Percentiles rank a stretch among this genome's conserved stretches.
phyloP scores from a whole-genome alignment of 1,284 basidiomycete species.

The Malassezia slooffiae region DNA sequence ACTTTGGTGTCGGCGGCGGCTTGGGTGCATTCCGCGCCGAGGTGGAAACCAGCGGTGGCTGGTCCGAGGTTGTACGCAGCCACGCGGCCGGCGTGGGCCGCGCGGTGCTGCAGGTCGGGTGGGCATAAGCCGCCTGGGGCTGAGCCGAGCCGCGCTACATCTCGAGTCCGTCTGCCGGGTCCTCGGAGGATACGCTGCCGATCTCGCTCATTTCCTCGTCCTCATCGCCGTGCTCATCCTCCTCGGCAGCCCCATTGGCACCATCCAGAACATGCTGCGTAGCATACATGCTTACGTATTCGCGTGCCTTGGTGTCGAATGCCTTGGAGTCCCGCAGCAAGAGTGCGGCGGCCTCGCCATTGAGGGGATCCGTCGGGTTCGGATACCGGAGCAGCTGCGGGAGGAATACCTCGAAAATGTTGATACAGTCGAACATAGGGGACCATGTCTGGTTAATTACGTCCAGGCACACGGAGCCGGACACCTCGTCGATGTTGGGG shows the following conservation, averaged over 20 bases:
- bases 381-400: slow-evolving; percentile 93
- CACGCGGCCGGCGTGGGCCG: slow-evolving; percentile 25
- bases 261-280: slow-evolving; percentile 23
- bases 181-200: slow-evolving; percentile 29
- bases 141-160: too few relatives aligned
- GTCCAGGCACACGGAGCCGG: slow-evolving; percentile 36
- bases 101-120: slow-evolving; percentile 22
- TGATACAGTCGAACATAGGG: slow-evolving; percentile 69
- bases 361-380: slow-evolving; percentile 92
- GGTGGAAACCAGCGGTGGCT: slow-evolving; percentile 46
- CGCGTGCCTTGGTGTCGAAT: slow-evolving; percentile 36
- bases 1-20: slow-evolving; percentile 92
- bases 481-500: slow-evolving; percentile 91
- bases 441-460: slow-evolving; percentile 40
- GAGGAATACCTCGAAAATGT: slow-evolving; percentile 96
- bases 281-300: slow-evolving; percentile 34
- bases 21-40: slow-evolving; percentile 59
- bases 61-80: slow-evolving; percentile 11
- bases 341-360: slow-evolving; percentile 90
- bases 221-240: slow-evolving; percentile 25
- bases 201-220: slow-evolving; percentile 42
- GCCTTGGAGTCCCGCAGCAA: slow-evolving; percentile 90
- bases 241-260: slow-evolving; percentile 23
- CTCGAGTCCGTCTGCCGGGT: slow-evolving; percentile 19
- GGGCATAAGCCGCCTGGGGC: too few relatives aligned